Evolutionary conservation across 2,329 filamentous ascomycete species (phyloP), one percentile per base, ranked within the genome.

Genomic region (Verticillium zaregamsianum): DNA sequence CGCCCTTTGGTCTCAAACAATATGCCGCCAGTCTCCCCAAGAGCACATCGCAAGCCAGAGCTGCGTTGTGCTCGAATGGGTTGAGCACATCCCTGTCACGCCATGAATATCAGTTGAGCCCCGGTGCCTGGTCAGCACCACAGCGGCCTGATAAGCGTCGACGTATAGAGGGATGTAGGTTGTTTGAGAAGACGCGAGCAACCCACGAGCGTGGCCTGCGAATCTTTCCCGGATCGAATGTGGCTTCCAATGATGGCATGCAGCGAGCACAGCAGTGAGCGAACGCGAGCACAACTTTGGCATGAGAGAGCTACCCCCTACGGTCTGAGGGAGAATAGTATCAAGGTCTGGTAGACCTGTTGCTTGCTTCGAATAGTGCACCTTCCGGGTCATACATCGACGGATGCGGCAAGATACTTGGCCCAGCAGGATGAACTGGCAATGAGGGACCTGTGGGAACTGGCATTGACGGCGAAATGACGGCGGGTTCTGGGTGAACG

Each of bases 41-140:
- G 64, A 33, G 62, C 69, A 63, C 61, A 31, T 45, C 61, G 68
- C 67, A 62, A 66, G 69, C 70, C 73, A 70, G 65, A 70, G 74
- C 59, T 23, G 45, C 20, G 45, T 52, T 11, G n/a, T 23, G 20
- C 45, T 23, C 9, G 11, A 3, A 52, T n/a, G 83, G 86, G 86
- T 89, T 71, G 86, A 89, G 85, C 78, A 72, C 74, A 79, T 83
- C 79, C 74, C 73, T 73, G 81, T 82, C 81, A 76, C 77, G 80
- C 79, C 73, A 69, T 73, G 75, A 72, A 74, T 69, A 68, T 68
- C 68, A 71, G 72, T 74, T 73, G 68, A 71, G 71, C 73, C 70
- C 67, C 67, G 75, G 75, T 73, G 81, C 81, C 82, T 85, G 81
- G 80, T 82, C 83, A 85, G 82, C 82, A 77, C 72, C 70, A 62